These are phyloP conservation scores for Eragrostis nindensis DNA, from an alignment of 176 grass and related monocot species.

Conservation along the genomic window DNA sequence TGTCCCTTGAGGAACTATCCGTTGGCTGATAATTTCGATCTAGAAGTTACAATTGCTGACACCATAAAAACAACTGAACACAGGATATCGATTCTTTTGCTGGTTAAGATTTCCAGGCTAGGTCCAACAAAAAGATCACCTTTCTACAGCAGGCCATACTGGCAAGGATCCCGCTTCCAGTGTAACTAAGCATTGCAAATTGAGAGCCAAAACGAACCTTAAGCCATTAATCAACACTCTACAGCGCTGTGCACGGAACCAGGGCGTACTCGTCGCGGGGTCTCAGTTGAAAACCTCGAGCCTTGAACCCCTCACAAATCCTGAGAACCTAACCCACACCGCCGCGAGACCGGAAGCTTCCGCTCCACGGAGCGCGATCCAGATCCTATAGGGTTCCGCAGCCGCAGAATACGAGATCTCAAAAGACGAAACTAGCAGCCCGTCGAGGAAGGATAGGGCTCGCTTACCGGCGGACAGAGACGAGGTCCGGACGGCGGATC, in stretches of 20 bases:
- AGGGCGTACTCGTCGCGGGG: background rate
- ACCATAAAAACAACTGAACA: background rate
- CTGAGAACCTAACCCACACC: background rate
- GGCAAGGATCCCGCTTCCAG: background rate
- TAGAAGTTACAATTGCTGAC: too few relatives aligned
- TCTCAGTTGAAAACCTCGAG: background rate
- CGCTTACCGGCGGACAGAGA: background rate
- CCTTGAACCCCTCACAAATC: slow-evolving; percentile 6
- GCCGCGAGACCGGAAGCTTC: too few relatives aligned
- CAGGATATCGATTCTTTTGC: background rate
- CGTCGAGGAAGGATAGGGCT: background rate
- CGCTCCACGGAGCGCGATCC: too few relatives aligned
- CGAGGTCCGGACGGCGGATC: background rate
- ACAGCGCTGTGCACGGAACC: background rate
- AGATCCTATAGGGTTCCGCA: too few relatives aligned
- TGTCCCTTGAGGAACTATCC: too few relatives aligned
- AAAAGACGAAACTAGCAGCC: background rate
- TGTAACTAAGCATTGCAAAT: background rate
- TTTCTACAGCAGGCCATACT: background rate
- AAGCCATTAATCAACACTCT: background rate
- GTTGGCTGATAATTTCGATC: too few relatives aligned
- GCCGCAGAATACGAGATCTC: too few relatives aligned
- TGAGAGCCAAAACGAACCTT: background rate
- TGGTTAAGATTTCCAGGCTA: background rate
- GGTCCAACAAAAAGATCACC: background rate